phyloP scores from a whole-genome alignment of 306 rosid species.

The Purshia tridentata region DNA sequence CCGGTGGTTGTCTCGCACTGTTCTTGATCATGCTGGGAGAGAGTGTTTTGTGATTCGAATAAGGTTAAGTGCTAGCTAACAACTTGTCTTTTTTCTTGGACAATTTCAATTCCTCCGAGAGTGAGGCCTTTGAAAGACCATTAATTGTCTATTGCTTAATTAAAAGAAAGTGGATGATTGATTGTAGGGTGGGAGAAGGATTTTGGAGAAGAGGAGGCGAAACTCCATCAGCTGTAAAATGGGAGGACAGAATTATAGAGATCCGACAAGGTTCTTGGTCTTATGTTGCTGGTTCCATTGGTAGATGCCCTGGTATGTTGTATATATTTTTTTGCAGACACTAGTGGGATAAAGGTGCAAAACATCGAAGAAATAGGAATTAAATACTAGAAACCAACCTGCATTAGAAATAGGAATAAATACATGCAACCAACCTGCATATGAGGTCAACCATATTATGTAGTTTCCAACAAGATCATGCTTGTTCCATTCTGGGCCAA shows the following conservation, averaged over 20 bases:
- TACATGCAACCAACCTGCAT: background rate
- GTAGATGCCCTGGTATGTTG: slow-evolving; percentile 80
- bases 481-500: background rate
- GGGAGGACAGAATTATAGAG: slow-evolving; percentile 87
- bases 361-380: background rate
- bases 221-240: slow-evolving; percentile 70
- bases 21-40: slow-evolving; percentile 92
- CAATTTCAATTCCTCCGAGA: background rate
- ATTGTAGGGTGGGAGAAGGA: slow-evolving; percentile 77
- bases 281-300: slow-evolving; percentile 79
- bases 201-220: slow-evolving; percentile 97
- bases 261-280: slow-evolving; percentile 95
- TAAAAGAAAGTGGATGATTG: slow-evolving; percentile 10
- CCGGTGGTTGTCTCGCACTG: slow-evolving; percentile 91
- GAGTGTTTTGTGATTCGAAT: slow-evolving; percentile 86
- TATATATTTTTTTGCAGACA: background rate
- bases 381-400: background rate
- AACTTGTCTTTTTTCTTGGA: background rate
- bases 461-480: background rate
- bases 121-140: background rate
- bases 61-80: slow-evolving; percentile 45
- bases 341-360: background rate
- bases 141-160: slow-evolving; percentile 6
- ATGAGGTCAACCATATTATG: background rate
- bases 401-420: background rate